phyloP scores from a whole-genome alignment of 2,329 filamentous ascomycete genomes.

The Bipolaris sorokiniana region DNA sequence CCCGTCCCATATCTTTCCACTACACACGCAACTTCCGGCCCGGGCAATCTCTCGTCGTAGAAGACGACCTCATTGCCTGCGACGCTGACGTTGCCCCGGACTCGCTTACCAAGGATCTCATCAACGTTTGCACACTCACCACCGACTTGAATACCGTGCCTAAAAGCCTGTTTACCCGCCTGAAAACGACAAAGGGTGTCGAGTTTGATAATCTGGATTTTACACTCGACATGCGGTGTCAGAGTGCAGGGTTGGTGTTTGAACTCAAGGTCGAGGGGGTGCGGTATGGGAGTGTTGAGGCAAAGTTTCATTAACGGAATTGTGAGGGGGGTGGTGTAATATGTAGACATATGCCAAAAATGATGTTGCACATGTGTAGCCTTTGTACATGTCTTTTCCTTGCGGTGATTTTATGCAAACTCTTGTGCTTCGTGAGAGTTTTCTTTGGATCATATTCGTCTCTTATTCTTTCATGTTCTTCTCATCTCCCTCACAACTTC shows the following conservation, averaged over 20 bases:
- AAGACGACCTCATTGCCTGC: constrained; percentile 80
- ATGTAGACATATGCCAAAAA: background rate
- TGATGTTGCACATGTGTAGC: too few species aligned
- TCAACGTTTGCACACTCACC: constrained; percentile 79
- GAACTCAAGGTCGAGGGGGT: constrained; percentile 80
- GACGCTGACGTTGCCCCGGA: constrained; percentile 70
- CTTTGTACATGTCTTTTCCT: too few species aligned
- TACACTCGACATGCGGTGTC: constrained; percentile 81
- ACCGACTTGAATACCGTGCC: constrained; percentile 80
- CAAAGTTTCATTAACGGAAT: constrained; percentile 71
- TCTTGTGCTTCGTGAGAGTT: too few species aligned
- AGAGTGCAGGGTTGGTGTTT: constrained; percentile 76
- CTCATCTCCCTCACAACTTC: too few species aligned
- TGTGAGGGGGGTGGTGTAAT: too few species aligned
- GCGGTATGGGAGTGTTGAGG: constrained; percentile 76
- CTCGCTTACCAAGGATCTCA: constrained; percentile 57
- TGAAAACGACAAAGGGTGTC: constrained; percentile 79
- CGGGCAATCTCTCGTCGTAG: constrained; percentile 76
- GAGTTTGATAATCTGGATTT: constrained; percentile 86
- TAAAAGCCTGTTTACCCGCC: constrained; percentile 71
- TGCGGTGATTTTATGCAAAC: too few species aligned
- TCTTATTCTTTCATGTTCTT: too few species aligned
- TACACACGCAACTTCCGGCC: constrained; percentile 85
- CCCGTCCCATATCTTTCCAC: constrained; percentile 78
- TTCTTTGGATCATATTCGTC: too few species aligned